Evolutionary conservation across 2,329 filamentous ascomycete species (phyloP).

Genomic region (Coleophoma crateriformis): DNA sequence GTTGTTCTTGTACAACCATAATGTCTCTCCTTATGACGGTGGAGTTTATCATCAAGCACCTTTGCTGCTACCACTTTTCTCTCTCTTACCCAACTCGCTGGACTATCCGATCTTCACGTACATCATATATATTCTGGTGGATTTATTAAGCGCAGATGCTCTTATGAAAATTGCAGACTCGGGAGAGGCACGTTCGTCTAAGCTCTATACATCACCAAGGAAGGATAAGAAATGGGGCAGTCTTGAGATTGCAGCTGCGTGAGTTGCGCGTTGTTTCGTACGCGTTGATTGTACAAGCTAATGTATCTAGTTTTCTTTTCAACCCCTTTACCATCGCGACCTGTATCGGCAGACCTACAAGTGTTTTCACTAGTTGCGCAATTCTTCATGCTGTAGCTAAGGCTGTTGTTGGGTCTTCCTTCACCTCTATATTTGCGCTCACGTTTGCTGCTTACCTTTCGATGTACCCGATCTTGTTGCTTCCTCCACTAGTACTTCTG

Average conservation of each 20-base stretch:
- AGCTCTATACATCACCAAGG: conserved; percentile 72
- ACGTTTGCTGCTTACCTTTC: conserved; percentile 87
- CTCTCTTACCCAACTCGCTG: conserved; percentile 69
- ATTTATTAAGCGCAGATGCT: conserved; percentile 76
- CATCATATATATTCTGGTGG: conserved; percentile 73
- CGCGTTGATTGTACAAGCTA: neutral
- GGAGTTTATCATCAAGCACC: conserved; percentile 81
- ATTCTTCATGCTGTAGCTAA: conserved; percentile 79
- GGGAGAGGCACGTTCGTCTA: conserved; percentile 69
- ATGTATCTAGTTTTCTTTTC: conserved; percentile 67
- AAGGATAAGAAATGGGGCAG: conserved; percentile 70
- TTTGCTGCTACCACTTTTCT: conserved; percentile 85
- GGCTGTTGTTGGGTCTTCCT: conserved; percentile 66
- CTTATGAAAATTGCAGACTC: conserved; percentile 76
- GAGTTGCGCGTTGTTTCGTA: conserved; percentile 25
- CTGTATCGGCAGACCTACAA: conserved; percentile 84
- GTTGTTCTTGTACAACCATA: conserved; percentile 90
- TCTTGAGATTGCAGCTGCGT: conserved; percentile 74
- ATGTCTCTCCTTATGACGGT: conserved; percentile 95
- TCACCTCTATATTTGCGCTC: conserved; percentile 77
- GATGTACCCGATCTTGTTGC: conserved; percentile 82
- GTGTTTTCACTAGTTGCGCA: conserved; percentile 81
- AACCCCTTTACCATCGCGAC: conserved; percentile 92
- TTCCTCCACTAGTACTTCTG: conserved; percentile 76
- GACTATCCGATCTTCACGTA: conserved; percentile 68